Base-by-base conservation (phyloP, 2,329 filamentous ascomycete genomes). In the Sporothrix variecibatus region DNA sequence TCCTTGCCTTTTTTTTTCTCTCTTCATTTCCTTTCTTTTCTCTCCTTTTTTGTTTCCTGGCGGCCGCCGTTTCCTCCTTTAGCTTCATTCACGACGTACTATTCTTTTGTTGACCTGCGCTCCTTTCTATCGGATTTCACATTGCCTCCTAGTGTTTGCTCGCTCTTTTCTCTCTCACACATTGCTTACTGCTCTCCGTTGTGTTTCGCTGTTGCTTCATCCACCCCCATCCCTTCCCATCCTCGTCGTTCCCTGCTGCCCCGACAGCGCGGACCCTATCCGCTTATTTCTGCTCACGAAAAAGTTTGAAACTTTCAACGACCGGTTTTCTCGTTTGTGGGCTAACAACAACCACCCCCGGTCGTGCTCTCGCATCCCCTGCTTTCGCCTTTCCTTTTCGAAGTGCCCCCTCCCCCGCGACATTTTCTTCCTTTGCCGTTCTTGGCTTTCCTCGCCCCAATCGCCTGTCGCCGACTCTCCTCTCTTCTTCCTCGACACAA, bases 201-300 rank as follows among this genome's bases (percentile, higher is more conserved):
- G 70, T 64, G 58, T 72, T 72, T 58, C 67, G 49, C 49, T 53
- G 58, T n/a, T 72, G 60, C 58, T 65, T 72, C 58, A 72, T 40
- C 46, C 46, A n/a, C 53, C n/a, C 9, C 11, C 5, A 11, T 38
- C 28, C 17, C 26, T 9, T 23, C 56, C 58, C 58, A 2, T 28
- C n/a, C 23, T 51, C 31, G 49, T 49, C 38, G 11, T 34, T 34
- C 46, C 17, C 58, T 72, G 28, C 38, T 56, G 71, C 40, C 8
- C 68, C 51, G 68, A 53, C 65, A 53, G 43, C 51, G 69, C 53
- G 69, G 69, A 46, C 70, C 56, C 43, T 26, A n/a, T 68, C 71
- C 46, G 40, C 60, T 56, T 40, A 23, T 68, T 67, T 60, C 49
- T 58, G 49, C 62, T 46, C 62, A 46, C 60, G 26, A 38, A 68